phyloP scores from a whole-genome alignment of 352 stramenopile species.

The Phytopythium kandeliae region DNA sequence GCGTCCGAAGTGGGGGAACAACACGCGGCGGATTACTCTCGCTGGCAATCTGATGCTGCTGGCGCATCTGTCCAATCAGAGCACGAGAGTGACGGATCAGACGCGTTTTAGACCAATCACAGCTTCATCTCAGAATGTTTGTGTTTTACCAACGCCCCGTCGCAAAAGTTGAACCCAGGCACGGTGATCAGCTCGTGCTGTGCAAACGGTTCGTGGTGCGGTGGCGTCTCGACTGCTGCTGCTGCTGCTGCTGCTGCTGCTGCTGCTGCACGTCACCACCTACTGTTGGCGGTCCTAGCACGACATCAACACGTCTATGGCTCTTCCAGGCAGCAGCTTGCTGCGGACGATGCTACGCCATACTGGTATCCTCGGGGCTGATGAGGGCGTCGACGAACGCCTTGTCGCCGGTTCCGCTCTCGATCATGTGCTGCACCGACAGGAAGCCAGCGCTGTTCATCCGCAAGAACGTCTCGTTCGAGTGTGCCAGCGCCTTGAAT shows the following conservation, averaged over 20 bases:
- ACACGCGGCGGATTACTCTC: slow-evolving; percentile 4
- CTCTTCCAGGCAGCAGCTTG: too few relatives aligned
- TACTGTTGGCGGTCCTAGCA: too few relatives aligned
- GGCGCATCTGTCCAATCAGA: not conserved
- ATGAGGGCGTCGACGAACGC: slow-evolving; percentile 82
- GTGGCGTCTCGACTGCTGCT: too few relatives aligned
- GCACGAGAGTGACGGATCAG: not conserved
- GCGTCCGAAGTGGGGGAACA: not conserved
- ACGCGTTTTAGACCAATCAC: not conserved
- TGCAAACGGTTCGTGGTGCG: too few relatives aligned
- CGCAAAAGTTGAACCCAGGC: not conserved
- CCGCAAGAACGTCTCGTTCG: slow-evolving; percentile 76
- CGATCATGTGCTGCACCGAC: slow-evolving; percentile 81
- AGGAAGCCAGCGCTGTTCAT: slow-evolving; percentile 78
- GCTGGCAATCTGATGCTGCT: not conserved
- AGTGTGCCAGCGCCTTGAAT: slow-evolving; percentile 71
- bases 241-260: too few relatives aligned
- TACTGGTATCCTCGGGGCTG: slow-evolving; percentile 51
- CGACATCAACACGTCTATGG: too few relatives aligned
- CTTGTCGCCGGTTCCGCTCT: slow-evolving; percentile 60
- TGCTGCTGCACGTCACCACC: too few relatives aligned
- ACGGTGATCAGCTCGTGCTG: too few relatives aligned
- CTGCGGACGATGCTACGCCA: too few relatives aligned
- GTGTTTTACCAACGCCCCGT: not conserved
- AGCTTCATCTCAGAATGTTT: not conserved